These are phyloP conservation scores for Pseudonitzschia delicatissima DNA, from an alignment of 108 stramenopile species.

Conservation along the genomic window DNA sequence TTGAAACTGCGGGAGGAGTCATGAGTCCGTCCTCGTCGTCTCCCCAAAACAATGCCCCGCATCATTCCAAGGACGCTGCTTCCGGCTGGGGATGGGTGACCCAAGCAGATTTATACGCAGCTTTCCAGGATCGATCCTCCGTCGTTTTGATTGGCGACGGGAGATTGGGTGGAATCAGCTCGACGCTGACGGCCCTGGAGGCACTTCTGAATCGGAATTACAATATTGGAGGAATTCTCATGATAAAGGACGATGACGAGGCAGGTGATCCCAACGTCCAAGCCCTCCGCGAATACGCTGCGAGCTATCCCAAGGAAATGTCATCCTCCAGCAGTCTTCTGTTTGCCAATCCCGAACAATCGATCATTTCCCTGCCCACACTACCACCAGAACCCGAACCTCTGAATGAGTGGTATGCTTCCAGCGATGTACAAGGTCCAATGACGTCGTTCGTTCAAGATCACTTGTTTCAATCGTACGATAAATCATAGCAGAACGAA, in stretches of 20 bases:
- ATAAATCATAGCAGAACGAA: no score
- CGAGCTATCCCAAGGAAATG: neutral
- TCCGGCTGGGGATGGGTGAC: constrained; percentile 82
- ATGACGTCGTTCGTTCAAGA: constrained; percentile 28
- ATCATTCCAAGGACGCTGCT: constrained; percentile 24
- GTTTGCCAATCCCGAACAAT: constrained; percentile 34
- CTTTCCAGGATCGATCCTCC: constrained; percentile 41
- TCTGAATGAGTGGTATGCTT: constrained; percentile 69
- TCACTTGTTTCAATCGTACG: constrained; percentile 12
- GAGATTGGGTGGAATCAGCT: constrained; percentile 83
- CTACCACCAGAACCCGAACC: constrained; percentile 72
- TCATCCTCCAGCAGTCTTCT: constrained; percentile 11
- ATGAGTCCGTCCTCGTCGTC: constrained; percentile 82
- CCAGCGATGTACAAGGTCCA: constrained; percentile 26
- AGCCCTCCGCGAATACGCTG: constrained; percentile 59
- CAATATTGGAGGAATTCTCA: constrained; percentile 70
- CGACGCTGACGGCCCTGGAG: constrained; percentile 87
- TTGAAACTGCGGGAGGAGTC: constrained; percentile 89
- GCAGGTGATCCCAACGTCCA: constrained; percentile 32
- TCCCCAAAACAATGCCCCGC: constrained; percentile 47
- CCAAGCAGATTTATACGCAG: constrained; percentile 89
- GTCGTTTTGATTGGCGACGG: constrained; percentile 91
- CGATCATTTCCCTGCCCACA: constrained; percentile 70
- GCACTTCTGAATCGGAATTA: constrained; percentile 83
- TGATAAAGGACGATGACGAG: constrained; percentile 50